Conservation (phyloP, 73 alveolate genomes). For the Paramecium biaurelia region DNA sequence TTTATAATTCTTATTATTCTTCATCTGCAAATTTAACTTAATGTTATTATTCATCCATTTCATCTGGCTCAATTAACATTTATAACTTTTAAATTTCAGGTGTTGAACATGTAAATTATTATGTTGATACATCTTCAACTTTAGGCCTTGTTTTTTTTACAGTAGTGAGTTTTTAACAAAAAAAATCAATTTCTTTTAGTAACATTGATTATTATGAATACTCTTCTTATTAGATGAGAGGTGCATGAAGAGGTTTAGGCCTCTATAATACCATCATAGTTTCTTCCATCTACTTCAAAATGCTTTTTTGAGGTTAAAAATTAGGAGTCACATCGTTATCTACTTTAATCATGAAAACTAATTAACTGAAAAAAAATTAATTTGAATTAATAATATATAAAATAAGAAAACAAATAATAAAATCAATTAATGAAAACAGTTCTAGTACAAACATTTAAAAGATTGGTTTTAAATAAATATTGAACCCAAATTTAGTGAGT, state of each 20-base stretch:
- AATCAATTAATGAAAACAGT: too few relatives aligned
- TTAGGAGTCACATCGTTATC: neutral
- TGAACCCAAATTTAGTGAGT: too few relatives aligned
- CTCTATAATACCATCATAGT: neutral
- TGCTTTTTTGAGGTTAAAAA: neutral
- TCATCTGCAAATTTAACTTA: neutral
- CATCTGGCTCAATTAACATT: neutral
- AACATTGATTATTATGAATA: neutral
- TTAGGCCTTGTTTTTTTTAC: slow-evolving; percentile 6
- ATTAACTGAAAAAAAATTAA: neutral
- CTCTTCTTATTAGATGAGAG: neutral
- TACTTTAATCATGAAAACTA: neutral
- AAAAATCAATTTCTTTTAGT: slow-evolving; percentile 22
- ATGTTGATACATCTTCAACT: neutral
- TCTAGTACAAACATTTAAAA: too few relatives aligned
- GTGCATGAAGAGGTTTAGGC: neutral
- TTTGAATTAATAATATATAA: neutral
- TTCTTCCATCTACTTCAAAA: neutral
- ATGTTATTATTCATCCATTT: neutral
- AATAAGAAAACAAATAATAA: neutral
- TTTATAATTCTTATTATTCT: neutral
- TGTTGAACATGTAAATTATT: neutral
- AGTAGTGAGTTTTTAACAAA: slow-evolving; percentile 24
- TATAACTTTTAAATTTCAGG: neutral
- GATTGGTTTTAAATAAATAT: too few relatives aligned